These are phyloP conservation scores for Tetracladium marchalianum DNA, from an alignment of 495 filamentous ascomycete genomes.

Conservation along the genomic window DNA sequence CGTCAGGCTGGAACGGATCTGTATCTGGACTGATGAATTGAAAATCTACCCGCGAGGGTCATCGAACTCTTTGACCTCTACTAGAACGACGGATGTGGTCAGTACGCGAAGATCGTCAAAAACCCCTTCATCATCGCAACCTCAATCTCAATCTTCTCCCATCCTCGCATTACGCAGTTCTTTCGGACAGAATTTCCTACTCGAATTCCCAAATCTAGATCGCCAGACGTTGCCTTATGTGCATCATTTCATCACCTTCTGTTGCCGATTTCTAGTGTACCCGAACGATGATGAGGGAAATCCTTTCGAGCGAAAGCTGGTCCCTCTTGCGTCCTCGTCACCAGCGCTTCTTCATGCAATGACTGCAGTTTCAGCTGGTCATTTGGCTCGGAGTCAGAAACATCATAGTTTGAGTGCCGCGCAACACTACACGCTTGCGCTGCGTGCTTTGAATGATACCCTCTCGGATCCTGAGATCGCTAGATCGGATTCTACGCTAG, in stretches of 20 bases:
- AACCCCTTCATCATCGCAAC: no score
- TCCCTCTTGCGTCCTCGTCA: constrained; percentile 12
- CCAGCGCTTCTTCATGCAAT: constrained; percentile 17
- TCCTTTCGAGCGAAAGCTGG: constrained; percentile 16
- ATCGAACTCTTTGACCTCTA: not conserved
- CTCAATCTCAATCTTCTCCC: no score
- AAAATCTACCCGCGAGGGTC: constrained; percentile 8
- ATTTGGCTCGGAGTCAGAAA: constrained; percentile 11
- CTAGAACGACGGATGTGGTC: not conserved
- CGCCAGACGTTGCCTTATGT: constrained; percentile 13
- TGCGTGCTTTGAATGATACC: constrained; percentile 7
- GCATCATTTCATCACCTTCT: constrained; percentile 19
- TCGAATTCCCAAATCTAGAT: constrained; percentile 18
- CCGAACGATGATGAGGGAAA: constrained; percentile 18
- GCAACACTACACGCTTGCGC: constrained; percentile 14
- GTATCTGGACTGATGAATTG: constrained; percentile 15
- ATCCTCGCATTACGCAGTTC: not conserved
- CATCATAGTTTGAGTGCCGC: constrained; percentile 11
- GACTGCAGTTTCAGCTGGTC: constrained; percentile 14
- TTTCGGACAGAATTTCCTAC: constrained; percentile 16
- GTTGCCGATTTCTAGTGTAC: constrained; percentile 16
- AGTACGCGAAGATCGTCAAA: not conserved
- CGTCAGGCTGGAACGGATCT: constrained; percentile 11
- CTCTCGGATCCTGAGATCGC: constrained; percentile 13
- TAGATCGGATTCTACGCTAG: constrained; percentile 12